These are phyloP conservation scores for Durusdinium trenchii DNA, from an alignment of 73 alveolate genomes.

Conservation along the genomic window DNA sequence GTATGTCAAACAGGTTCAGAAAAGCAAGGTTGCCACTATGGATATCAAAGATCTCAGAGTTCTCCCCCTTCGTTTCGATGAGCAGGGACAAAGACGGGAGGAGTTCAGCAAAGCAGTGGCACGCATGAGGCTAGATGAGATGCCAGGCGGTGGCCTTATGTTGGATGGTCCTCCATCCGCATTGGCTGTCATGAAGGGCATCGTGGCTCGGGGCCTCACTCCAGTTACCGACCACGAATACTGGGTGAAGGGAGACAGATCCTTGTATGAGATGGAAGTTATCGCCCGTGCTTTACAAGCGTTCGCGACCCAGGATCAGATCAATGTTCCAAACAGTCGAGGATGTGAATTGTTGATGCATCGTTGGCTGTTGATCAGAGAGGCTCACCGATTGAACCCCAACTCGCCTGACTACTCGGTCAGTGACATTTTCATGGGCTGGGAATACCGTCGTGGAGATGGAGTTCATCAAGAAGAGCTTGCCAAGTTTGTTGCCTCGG, in stretches of 20 bases:
- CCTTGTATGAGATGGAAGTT: slow-evolving; percentile 56
- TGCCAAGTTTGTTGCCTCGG: slow-evolving; percentile 42
- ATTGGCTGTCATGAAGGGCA: background rate
- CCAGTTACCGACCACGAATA: slow-evolving; percentile 64
- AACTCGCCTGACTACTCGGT: slow-evolving; percentile 14
- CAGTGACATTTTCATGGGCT: slow-evolving; percentile 26
- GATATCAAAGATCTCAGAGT: slow-evolving; percentile 1
- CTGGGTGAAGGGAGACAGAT: slow-evolving; percentile 23
- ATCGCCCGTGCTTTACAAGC: slow-evolving; percentile 36
- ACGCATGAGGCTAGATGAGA: background rate
- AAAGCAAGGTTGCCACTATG: background rate
- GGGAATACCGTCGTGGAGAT: background rate
- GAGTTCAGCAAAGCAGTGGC: slow-evolving; percentile 24
- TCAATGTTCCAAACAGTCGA: background rate
- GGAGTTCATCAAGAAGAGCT: background rate
- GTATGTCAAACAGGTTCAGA: background rate
- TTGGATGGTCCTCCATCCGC: slow-evolving; percentile 61
- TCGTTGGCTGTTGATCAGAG: slow-evolving; percentile 47
- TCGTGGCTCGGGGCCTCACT: background rate
- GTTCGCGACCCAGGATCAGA: background rate
- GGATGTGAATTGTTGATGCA: background rate
- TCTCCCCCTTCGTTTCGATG: background rate
- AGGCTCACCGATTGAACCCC: slow-evolving; percentile 32
- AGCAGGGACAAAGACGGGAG: background rate
- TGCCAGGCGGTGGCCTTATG: slow-evolving; percentile 40